phyloP scores from a whole-genome alignment of 225 moss, liverwort and hornwort species.

The Marchantia paleacea region DNA sequence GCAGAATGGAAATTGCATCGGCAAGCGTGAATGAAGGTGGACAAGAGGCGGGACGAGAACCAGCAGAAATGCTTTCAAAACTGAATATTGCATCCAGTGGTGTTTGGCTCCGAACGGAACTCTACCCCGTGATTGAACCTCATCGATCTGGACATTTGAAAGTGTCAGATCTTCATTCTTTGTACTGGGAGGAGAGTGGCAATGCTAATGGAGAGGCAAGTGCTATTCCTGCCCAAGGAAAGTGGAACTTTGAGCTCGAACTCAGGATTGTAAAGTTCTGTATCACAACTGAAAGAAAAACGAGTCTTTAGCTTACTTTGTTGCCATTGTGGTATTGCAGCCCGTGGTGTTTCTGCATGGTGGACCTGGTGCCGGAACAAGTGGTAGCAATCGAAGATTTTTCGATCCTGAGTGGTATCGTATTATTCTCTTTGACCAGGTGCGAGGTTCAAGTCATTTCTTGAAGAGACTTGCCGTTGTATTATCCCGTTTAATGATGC shows the following conservation, averaged over 20 bases:
- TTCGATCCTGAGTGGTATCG: conserved; percentile 82
- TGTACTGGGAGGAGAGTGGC: conserved; percentile 97
- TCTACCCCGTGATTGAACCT: conserved; percentile 55
- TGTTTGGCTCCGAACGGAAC: conserved; percentile 35
- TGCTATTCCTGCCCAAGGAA: neutral
- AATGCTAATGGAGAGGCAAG: conserved; percentile 67
- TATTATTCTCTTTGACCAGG: conserved; percentile 79
- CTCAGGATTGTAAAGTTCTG: too few species aligned
- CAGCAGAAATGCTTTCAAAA: conserved; percentile 28
- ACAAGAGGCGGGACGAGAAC: conserved; percentile 26
- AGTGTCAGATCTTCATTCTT: conserved; percentile 70
- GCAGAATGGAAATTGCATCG: conserved; percentile 27
- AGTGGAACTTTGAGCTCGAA: too few species aligned
- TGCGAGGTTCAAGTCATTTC: conserved; percentile 13
- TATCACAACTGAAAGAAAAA: too few species aligned
- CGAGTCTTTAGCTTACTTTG: neutral
- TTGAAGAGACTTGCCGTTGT: neutral
- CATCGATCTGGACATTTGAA: conserved; percentile 53
- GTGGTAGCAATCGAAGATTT: conserved; percentile 58
- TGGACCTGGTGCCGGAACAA: conserved; percentile 81
- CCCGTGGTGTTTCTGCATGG: conserved; percentile 82
- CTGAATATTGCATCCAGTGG: conserved; percentile 27
- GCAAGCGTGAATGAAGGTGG: conserved; percentile 20
- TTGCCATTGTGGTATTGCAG: conserved; percentile 36
- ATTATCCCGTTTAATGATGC: neutral